phyloP scores from a whole-genome alignment of 2,329 filamentous ascomycete genomes.

The Fusarium sp. region DNA sequence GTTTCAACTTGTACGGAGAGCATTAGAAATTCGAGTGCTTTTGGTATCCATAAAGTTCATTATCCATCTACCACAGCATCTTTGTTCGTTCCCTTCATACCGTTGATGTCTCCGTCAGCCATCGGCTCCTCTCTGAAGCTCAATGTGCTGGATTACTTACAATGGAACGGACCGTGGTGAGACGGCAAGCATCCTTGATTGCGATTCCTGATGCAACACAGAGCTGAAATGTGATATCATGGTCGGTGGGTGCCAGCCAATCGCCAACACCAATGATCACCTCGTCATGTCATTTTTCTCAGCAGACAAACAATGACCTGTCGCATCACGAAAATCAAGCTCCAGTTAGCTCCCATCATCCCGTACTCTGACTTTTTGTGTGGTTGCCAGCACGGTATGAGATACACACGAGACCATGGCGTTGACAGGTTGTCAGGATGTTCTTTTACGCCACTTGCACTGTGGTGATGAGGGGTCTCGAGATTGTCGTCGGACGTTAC shows the following conservation, averaged over 20 bases:
- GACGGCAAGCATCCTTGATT: not conserved
- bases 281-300: conserved; percentile 14
- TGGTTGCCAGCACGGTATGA: conserved; percentile 17
- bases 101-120: not conserved
- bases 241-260: not conserved
- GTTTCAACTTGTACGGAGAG: not conserved
- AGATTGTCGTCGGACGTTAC: conserved; percentile 31
- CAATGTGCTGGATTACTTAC: not conserved
- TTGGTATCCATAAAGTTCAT: not conserved
- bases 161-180: not conserved
- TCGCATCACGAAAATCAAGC: conserved; percentile 12
- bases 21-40: not conserved
- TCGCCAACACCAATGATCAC: not conserved
- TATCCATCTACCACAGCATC: not conserved
- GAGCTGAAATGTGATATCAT: conserved; percentile 10
- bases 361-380: not conserved
- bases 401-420: not conserved
- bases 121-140: not conserved
- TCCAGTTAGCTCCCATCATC: not conserved
- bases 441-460: conserved; percentile 33
- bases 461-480: conserved; percentile 40
- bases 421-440: not conserved
- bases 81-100: not conserved
- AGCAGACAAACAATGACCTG: not conserved
- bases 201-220: not conserved